Evolutionary conservation across 306 rosid genomes (phyloP), one percentile per base, ranked within the genome.

Genomic region (Morella rubra): DNA sequence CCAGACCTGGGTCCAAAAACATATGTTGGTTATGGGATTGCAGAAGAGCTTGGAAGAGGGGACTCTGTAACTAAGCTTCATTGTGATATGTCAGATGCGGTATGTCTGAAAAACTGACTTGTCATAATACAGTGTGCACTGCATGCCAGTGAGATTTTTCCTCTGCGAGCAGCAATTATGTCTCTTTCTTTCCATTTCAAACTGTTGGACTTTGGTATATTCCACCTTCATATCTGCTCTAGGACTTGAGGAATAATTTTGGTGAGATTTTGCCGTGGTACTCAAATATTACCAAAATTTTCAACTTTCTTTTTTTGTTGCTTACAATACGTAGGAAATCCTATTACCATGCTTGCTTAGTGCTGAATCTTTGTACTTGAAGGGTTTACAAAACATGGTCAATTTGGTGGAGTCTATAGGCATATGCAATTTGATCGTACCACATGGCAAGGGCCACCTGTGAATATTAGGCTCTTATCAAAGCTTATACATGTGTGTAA

Each of bases 1-100:
- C 98, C 98, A 69, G 98, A 93, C 87, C 47, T 93, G 93, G 98
- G 98, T 81, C 98, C 96, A 72, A 93, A 93, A 85, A 87, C 98
- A 44, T 93, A 93, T 59, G 90, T 87, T 69, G 98, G 94, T 59
- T 93, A 90, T 81, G 98, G 98, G 77, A 50, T 84, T 37, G 81
- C 69, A 81, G 86, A 87, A 85, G 98, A 93, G 77, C 91, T 93
- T 77, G 97, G 98, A 74, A 84, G 98, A 85, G 94, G 98, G 62
- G 98, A 93, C 80, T 93, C 98, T 15, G 96, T 93, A 67, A 90
- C 98, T 60, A 93, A 93, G 84, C 94, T 90, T 79, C 98, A 93
- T 61, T 93, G 96, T 73, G 98, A 93, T 74, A 87, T 93, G 93
- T 90, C 98, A 49, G 96, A 93, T 75, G 98, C 98, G 80, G 96